Evolutionary conservation across 129 eudicot genomes (phyloP).

Genomic region (Saussurea involucrata): DNA sequence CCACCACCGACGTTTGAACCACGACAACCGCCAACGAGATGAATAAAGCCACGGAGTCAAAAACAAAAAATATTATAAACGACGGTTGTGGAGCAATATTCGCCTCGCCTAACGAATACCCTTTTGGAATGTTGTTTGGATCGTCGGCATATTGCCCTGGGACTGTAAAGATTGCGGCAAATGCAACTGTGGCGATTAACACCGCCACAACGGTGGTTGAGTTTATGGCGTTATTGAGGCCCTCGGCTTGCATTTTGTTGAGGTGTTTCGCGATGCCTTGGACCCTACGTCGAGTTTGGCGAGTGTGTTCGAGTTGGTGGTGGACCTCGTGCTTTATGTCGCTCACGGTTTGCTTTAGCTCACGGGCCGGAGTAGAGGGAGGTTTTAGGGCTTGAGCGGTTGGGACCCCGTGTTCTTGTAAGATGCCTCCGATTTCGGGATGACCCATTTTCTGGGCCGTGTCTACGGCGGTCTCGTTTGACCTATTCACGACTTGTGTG

Average conservation of each 20-base stretch:
- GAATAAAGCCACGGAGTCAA: slow-evolving; percentile 53
- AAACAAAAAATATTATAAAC: slow-evolving; percentile 53
- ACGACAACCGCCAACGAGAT: slow-evolving; percentile 63
- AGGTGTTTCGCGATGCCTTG: slow-evolving; percentile 87
- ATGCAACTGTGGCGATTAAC: slow-evolving; percentile 89
- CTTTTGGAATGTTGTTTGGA: slow-evolving; percentile 47
- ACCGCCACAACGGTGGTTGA: slow-evolving; percentile 97
- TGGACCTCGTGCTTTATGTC: slow-evolving; percentile 97
- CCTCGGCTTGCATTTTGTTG: slow-evolving; percentile 86
- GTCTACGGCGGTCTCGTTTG: slow-evolving; percentile 80
- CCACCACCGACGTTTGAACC: slow-evolving; percentile 65
- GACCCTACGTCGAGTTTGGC: slow-evolving; percentile 75
- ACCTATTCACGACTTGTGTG: slow-evolving; percentile 61
- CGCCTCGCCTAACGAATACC: slow-evolving; percentile 74
- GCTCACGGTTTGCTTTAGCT: slow-evolving; percentile 92
- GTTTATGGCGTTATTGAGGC: slow-evolving; percentile 95
- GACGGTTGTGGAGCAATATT: slow-evolving; percentile 57
- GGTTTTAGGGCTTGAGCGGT: slow-evolving; percentile 51
- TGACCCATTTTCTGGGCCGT: slow-evolving; percentile 68
- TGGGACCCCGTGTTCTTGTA: slow-evolving; percentile 68
- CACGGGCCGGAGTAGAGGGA: slow-evolving; percentile 58
- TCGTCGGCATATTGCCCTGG: slow-evolving; percentile 94
- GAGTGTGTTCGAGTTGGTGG: slow-evolving; percentile 85
- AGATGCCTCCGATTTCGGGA: slow-evolving; percentile 43
- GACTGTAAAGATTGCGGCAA: slow-evolving; percentile 90